Evolutionary conservation across 306 rosid genomes (phyloP).

Genomic region (Trichosanthes cucumerina): DNA sequence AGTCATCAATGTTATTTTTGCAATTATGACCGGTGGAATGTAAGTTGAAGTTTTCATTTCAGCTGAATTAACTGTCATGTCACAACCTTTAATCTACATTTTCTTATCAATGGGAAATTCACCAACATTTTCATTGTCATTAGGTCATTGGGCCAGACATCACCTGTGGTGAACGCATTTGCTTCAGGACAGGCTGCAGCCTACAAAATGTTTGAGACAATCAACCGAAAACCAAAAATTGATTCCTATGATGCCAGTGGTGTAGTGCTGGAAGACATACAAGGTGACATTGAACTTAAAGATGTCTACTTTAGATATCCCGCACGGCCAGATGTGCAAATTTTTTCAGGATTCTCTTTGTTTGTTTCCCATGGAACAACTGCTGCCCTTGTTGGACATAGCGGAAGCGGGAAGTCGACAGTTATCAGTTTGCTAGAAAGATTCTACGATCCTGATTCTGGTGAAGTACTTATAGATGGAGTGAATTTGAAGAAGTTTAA

Average conservation of each 20-base stretch:
- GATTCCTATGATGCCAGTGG: conserved; percentile 63
- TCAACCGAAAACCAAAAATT: conserved; percentile 48
- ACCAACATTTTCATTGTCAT: not conserved
- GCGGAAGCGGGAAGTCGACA: conserved; percentile 94
- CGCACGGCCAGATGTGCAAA: conserved; percentile 62
- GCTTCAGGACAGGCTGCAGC: conserved; percentile 87
- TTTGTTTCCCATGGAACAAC: conserved; percentile 55
- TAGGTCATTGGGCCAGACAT: conserved; percentile 58
- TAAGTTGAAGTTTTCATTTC: not conserved
- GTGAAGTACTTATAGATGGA: conserved; percentile 72
- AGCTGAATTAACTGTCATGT: not conserved
- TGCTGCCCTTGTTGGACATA: conserved; percentile 81
- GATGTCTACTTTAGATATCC: conserved; percentile 73
- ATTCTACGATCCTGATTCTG: conserved; percentile 81
- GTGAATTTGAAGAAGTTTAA: conserved; percentile 44
- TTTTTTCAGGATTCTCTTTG: conserved; percentile 72
- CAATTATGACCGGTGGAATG: conserved; percentile 82
- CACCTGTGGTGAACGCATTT: conserved; percentile 71
- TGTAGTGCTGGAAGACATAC: conserved; percentile 39
- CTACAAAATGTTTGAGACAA: conserved; percentile 77
- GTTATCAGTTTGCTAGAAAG: conserved; percentile 68
- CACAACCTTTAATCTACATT: not conserved
- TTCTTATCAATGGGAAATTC: not conserved
- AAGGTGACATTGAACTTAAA: conserved; percentile 67
- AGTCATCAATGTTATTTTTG: conserved; percentile 48